Base-by-base conservation (phyloP, 2,329 filamentous ascomycete genomes). In the Monosporascus sp. region DNA sequence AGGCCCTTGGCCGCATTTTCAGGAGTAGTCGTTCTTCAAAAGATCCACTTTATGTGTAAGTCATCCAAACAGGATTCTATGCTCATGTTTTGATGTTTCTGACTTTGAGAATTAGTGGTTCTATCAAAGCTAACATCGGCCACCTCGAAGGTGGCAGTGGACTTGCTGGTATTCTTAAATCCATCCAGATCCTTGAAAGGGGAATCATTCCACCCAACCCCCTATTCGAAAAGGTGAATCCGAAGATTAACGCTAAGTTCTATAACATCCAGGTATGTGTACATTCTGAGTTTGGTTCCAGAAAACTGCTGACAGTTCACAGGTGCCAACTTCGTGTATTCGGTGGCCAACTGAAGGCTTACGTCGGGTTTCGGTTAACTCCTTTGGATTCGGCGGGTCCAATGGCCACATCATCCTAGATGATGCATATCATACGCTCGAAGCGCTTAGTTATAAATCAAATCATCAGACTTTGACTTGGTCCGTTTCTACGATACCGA, bases 351-450 rank as follows among this genome's bases (percentile, higher is more conserved):
- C 35, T 5, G 22, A 2, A 2, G 51, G 51, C 5, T 9, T 53
- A n/a, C 51, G 51, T 16, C 45, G 51, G 11, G 59, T 59, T 9
- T 61, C 62, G 41, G 60, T 71, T 8, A 69, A 68, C 44, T 68
- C 64, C 9, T 72, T 70, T 43, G 70, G 70, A 1, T 70, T 66
- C 37, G 69, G 70, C 2, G 70, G 70, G 11, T 65, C 65, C 20
- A 72, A 71, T 53, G 64, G 63, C 1, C 69, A 72, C 58, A 58
- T 59, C 11, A 63, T 71, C 38, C 37, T 72, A 17, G 51, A 53
- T 43, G 51, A 53, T 26, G 51, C 47, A 27, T 44, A 40, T 26
- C 45, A 53, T 35, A 49, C 37, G 5, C 11, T 53, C 9, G 31
- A 50, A 19, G n/a, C 24, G 6, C 14, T 41, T 7, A 14, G 46